Conservation (phyloP, 2,329 filamentous ascomycete genomes). For the Diaporthe sp. region DNA sequence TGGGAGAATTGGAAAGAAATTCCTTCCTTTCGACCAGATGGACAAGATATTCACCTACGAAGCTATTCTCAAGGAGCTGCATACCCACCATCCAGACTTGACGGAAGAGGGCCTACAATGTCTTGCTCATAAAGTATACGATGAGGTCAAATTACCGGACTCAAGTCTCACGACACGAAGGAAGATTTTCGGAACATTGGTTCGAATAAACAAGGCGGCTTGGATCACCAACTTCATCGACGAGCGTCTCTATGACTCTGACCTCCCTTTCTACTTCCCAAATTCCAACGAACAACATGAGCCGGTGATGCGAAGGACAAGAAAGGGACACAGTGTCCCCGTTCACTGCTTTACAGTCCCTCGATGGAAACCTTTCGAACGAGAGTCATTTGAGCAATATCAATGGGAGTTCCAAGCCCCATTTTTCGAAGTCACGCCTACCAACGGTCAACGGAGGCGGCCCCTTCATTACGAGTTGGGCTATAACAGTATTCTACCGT, state of each 20-base stretch:
- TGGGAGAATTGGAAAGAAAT: background rate
- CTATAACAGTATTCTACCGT: slow-evolving; percentile 8
- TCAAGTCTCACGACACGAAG: background rate
- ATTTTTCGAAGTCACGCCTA: background rate
- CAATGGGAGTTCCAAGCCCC: slow-evolving; percentile 34
- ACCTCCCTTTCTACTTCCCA: slow-evolving; percentile 28
- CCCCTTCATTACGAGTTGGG: slow-evolving; percentile 18
- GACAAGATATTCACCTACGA: slow-evolving; percentile 49
- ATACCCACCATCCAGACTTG: background rate
- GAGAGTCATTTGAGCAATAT: slow-evolving; percentile 18
- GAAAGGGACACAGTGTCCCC: background rate
- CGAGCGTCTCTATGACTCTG: slow-evolving; percentile 11
- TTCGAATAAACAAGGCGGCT: background rate
- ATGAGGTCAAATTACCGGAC: background rate
- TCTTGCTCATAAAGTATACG: slow-evolving; percentile 10
- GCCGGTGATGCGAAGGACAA: background rate
- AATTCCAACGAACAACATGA: background rate
- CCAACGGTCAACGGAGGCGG: background rate
- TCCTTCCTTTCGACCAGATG: slow-evolving; percentile 35
- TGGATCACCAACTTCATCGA: slow-evolving; percentile 9
- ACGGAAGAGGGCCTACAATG: background rate
- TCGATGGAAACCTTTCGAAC: background rate
- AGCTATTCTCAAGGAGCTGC: slow-evolving; percentile 47
- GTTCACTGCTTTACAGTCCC: background rate
- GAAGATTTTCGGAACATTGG: slow-evolving; percentile 27